Evolutionary conservation across 345 rosid species (phyloP).

Genomic region (Murraya paniculata): DNA sequence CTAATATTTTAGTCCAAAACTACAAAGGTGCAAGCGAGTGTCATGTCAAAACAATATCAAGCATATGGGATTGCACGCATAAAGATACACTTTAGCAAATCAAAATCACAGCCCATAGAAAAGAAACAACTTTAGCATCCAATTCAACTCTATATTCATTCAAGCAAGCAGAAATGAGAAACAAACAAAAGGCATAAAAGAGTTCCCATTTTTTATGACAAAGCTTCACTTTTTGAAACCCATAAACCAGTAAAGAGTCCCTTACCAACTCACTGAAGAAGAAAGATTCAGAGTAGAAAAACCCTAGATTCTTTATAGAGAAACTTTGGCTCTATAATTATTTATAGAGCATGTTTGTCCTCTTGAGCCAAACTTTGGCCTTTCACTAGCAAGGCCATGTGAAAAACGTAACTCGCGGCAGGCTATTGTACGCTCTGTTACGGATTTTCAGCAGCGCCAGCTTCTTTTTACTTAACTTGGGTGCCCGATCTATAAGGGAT

Average conservation of each 20-base stretch:
- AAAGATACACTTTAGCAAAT: neutral
- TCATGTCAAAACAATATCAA: neutral
- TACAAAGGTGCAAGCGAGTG: neutral
- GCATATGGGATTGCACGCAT: neutral
- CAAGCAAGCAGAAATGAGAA: neutral
- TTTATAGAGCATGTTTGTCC: too few species aligned
- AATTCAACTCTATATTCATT: neutral
- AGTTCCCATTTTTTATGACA: neutral
- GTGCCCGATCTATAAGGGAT: too few species aligned
- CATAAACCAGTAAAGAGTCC: constrained; percentile 11
- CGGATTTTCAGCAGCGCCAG: too few species aligned
- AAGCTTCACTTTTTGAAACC: constrained; percentile 6
- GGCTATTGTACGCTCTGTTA: too few species aligned
- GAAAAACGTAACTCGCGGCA: too few species aligned
- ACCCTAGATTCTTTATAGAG: constrained; percentile 32
- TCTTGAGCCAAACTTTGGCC: too few species aligned
- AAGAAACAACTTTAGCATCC: neutral
- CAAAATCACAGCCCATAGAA: constrained; percentile 7
- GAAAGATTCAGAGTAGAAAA: constrained; percentile 33
- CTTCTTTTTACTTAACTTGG: too few species aligned
- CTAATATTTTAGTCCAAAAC: neutral
- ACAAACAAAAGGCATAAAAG: neutral
- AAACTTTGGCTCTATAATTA: neutral
- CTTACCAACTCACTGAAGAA: constrained; percentile 32
- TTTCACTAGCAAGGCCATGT: too few species aligned